Conservation (phyloP, 1,284 basidiomycete genomes). For the Austropuccinia psidii region DNA sequence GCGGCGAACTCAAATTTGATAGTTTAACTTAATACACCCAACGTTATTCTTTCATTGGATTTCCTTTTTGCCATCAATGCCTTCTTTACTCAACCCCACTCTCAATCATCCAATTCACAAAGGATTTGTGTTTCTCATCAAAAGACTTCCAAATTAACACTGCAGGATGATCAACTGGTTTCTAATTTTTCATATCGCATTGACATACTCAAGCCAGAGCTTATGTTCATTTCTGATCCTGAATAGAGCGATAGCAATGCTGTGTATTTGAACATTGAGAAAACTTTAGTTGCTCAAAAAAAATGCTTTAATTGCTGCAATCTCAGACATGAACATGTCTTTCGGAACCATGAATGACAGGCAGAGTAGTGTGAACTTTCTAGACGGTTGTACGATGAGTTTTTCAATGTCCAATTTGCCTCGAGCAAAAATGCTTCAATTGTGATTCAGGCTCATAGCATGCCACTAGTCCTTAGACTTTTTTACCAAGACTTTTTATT, state of each 20-base stretch:
- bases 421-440: neutral
- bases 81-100: conserved; percentile 73
- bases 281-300: conserved; percentile 29
- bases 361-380: conserved; percentile 25
- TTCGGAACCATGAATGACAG: conserved; percentile 33
- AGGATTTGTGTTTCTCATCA: neutral
- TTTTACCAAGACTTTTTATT: conserved; percentile 32
- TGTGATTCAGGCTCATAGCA: conserved; percentile 27
- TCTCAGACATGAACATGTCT: conserved; percentile 30
- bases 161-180: neutral
- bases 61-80: conserved; percentile 79
- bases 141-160: conserved; percentile 1
- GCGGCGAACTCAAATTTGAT: conserved; percentile 62
- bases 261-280: conserved; percentile 33
- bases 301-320: conserved; percentile 10
- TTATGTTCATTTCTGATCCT: conserved; percentile 35
- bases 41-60: conserved; percentile 86
- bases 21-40: conserved; percentile 84
- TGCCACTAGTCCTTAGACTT: conserved; percentile 23
- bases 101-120: conserved; percentile 53
- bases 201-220: conserved; percentile 27
- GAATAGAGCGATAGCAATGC: conserved; percentile 31
- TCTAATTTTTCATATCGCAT: conserved; percentile 21
- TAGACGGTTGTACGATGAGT: conserved; percentile 36
- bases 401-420: conserved; percentile 19